phyloP scores from a whole-genome alignment of 495 filamentous ascomycete genomes.

The Filosporella fistucella region DNA sequence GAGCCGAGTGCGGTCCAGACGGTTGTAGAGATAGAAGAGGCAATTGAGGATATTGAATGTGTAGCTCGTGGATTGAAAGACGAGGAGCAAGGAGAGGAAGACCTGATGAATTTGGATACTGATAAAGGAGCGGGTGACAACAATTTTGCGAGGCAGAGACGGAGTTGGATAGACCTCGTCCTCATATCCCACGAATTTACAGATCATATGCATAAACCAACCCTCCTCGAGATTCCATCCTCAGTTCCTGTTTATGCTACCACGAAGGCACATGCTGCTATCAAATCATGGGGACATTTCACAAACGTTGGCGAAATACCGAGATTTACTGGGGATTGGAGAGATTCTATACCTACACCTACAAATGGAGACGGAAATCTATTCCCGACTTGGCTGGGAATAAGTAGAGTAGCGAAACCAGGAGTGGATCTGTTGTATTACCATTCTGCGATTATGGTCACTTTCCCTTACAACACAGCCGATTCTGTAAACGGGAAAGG shows the following conservation, averaged over 20 bases:
- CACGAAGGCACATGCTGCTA: slow-evolving; percentile 38
- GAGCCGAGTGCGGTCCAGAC: slow-evolving; percentile 38
- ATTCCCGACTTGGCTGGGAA: slow-evolving; percentile 47
- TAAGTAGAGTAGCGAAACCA: slow-evolving; percentile 38
- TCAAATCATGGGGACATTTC: slow-evolving; percentile 46
- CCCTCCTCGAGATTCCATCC: slow-evolving; percentile 40
- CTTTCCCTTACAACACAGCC: slow-evolving; percentile 29
- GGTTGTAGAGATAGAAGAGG: slow-evolving; percentile 30
- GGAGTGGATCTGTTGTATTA: slow-evolving; percentile 40
- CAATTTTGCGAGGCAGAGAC: too few species aligned
- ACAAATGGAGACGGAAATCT: too few species aligned
- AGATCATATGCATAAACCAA: slow-evolving; percentile 52
- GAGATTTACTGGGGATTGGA: slow-evolving; percentile 14
- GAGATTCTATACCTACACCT: slow-evolving; percentile 23
- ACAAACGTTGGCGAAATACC: slow-evolving; percentile 26
- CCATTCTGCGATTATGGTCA: slow-evolving; percentile 48
- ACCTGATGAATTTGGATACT: background rate
- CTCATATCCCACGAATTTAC: slow-evolving; percentile 52
- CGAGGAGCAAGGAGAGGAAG: background rate
- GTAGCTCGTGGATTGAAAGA: slow-evolving; percentile 21
- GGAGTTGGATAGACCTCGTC: slow-evolving; percentile 38
- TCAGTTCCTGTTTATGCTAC: slow-evolving; percentile 46
- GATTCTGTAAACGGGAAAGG: background rate
- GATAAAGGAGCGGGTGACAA: background rate
- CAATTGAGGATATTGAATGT: slow-evolving; percentile 29